A percentile compares a stretch with the other conserved stretches of the same genome.
Evolutionary conservation across 371 early-diverging fungal genomes (phyloP).

Genomic region (Zancudomyces culisetae): DNA sequence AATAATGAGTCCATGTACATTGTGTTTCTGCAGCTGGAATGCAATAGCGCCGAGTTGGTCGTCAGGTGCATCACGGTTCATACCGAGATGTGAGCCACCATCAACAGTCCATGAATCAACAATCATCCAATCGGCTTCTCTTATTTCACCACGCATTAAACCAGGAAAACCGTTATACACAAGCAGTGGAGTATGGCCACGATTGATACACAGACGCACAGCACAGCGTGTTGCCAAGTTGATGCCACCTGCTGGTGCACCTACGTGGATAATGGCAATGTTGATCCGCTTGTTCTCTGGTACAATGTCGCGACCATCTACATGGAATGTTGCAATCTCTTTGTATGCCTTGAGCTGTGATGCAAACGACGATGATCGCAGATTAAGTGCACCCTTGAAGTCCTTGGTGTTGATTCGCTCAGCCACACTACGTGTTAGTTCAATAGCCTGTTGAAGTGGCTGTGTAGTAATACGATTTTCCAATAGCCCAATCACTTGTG

Average conservation of each 20-base stretch:
- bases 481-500: constrained; percentile 81
- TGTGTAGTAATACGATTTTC: constrained; percentile 67
- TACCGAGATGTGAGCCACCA: constrained; percentile 93
- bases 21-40: constrained; percentile 73
- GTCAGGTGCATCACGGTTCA: constrained; percentile 74
- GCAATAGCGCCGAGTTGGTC: constrained; percentile 63
- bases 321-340: constrained; percentile 19
- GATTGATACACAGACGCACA: constrained; percentile 68
- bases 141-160: constrained; percentile 55
- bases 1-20: constrained; percentile 73
- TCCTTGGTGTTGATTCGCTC: constrained; percentile 62
- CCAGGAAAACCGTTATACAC: constrained; percentile 94
- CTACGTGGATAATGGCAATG: constrained; percentile 84
- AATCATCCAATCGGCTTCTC: constrained; percentile 59
- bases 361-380: constrained; percentile 76
- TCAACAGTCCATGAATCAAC: constrained; percentile 77
- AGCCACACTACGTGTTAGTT: constrained; percentile 74
- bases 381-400: constrained; percentile 73
- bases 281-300: constrained; percentile 35
- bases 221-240: constrained; percentile 88
- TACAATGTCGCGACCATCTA: constrained; percentile 15
- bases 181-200: constrained; percentile 65
- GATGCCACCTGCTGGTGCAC: constrained; percentile 97
- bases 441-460: constrained; percentile 84
- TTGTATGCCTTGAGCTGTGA: constrained; percentile 24